Base-by-base conservation (phyloP, 225 moss, liverwort and hornwort genomes). In the Rhytidiadelphus loreus region DNA sequence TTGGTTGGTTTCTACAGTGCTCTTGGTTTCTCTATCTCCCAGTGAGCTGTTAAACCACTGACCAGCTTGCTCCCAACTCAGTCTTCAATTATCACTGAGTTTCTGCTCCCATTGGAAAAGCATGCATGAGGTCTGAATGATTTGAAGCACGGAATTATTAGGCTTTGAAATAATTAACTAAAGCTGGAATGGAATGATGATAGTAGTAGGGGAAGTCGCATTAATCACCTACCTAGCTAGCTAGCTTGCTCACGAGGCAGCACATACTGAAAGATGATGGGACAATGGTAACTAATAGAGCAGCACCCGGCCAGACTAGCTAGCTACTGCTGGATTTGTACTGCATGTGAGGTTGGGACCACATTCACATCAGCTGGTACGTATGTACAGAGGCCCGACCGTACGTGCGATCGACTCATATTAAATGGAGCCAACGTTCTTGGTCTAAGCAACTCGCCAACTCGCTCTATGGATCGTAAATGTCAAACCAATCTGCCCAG, bases 271-370 rank as follows among this genome's bases (percentile, higher is more conserved):
- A 57, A 63, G 84, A 62, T 55, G 80, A 73, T 39, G 72, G 56
- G n/a, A 76, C 77, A 29, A 53, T 35, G 77, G 83, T 8, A 52
- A 8, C n/a, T 10, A 44, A 13, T 52, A 56, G 78, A 68, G 77
- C 66, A 70, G 82, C 66, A 48, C 66, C 50, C n/a, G n/a, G n/a
- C n/a, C 85, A 84, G 79, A 82, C 16, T 52, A 52, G 52, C 82
- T 37, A 8, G 52, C 82, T 37, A 8, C 59, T 85, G 81, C 60
- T 85, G 85, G 76, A 86, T 88, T 69, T 88, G 91, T 86, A 86
- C 91, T 77, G 81, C 24, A 10, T 37, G 83, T 60, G 69, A 64
- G 65, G 85, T 88, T 81, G 88, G 90, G 90, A 88, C 85, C 88
- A 86, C 88, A 83, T 82, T 86, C 77, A 91, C 91, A 86, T 91